Evolutionary conservation across 139 green algal genomes (phyloP).

Genomic region (Gonium pectorale): DNA sequence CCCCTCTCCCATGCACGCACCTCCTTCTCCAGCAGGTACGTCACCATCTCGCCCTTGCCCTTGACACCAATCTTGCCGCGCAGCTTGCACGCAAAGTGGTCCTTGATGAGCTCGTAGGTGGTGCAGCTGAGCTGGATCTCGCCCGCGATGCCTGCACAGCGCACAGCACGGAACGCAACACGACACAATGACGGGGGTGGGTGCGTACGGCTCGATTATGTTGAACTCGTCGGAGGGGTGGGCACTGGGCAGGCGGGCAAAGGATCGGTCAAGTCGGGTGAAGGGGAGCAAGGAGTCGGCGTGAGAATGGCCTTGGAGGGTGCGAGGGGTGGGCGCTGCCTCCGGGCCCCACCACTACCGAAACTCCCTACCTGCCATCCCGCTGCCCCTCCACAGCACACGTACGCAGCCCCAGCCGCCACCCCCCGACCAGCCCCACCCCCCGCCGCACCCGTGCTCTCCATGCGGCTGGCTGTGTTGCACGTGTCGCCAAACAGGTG

Average conservation of each 20-base stretch:
- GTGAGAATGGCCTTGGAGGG: no score
- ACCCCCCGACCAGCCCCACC: not conserved
- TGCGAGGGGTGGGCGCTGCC: no score
- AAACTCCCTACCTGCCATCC: no score
- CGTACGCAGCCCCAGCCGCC: no score
- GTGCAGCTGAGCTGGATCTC: conserved; percentile 32
- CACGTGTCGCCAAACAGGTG: conserved; percentile 47
- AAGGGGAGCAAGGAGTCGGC: no score
- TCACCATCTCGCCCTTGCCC: conserved; percentile 57
- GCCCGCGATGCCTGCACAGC: conserved; percentile 12
- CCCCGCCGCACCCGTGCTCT: conserved; percentile 27
- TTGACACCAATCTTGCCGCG: conserved; percentile 52
- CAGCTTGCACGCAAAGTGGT: conserved; percentile 33
- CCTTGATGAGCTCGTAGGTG: conserved; percentile 36
- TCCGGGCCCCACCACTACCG: no score
- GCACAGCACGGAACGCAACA: not conserved
- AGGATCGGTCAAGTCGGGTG: no score
- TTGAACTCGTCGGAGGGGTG: no score
- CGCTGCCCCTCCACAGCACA: no score
- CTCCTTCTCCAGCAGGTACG: conserved; percentile 46
- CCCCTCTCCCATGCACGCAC: not conserved
- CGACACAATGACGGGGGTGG: not conserved
- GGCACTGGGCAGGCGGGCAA: no score
- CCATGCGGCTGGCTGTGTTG: conserved; percentile 50
- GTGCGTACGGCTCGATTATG: no score